Evolutionary conservation across 1,139 yeast genomes (phyloP).

Genomic region (Protomyces inouyei): DNA sequence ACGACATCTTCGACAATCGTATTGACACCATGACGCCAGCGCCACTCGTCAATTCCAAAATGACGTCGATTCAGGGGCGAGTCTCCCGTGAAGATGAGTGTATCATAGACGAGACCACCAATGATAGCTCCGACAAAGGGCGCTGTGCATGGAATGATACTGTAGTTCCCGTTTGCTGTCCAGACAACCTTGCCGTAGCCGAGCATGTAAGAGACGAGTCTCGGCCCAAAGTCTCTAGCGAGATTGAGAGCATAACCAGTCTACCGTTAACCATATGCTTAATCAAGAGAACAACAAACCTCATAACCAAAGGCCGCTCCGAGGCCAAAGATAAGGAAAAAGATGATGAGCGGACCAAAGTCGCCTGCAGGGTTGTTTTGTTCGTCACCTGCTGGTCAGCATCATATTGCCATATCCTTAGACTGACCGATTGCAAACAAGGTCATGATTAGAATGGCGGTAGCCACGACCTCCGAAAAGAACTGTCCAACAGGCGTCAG

Average conservation of each 20-base stretch:
- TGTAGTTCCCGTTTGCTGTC: slow-evolving; percentile 44
- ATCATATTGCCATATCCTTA: not conserved
- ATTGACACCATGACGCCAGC: slow-evolving; percentile 10
- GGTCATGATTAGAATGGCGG: slow-evolving; percentile 46
- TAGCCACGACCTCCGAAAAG: slow-evolving; percentile 46
- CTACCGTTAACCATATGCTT: slow-evolving; percentile 33
- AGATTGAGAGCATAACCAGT: slow-evolving; percentile 52
- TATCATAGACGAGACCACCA: slow-evolving; percentile 48
- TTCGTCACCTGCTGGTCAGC: slow-evolving; percentile 46
- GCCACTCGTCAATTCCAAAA: slow-evolving; percentile 23
- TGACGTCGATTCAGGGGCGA: slow-evolving; percentile 27
- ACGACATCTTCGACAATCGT: slow-evolving; percentile 10
- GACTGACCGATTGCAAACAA: slow-evolving; percentile 47
- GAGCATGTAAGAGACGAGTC: slow-evolving; percentile 46
- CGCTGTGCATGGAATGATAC: slow-evolving; percentile 50
- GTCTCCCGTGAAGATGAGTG: slow-evolving; percentile 49
- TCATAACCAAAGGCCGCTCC: slow-evolving; percentile 49
- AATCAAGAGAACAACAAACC: slow-evolving; percentile 53
- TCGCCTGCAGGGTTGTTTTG: slow-evolving; percentile 45
- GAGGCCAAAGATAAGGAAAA: slow-evolving; percentile 44
- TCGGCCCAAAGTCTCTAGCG: slow-evolving; percentile 53
- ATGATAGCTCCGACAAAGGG: slow-evolving; percentile 46
- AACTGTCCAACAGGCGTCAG: slow-evolving; percentile 46
- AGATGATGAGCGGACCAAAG: slow-evolving; percentile 46
- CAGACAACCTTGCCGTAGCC: slow-evolving; percentile 49